These are phyloP conservation scores for Colletotrichum caudatum DNA, from an alignment of 2,329 filamentous ascomycete genomes.

Conservation along the genomic window DNA sequence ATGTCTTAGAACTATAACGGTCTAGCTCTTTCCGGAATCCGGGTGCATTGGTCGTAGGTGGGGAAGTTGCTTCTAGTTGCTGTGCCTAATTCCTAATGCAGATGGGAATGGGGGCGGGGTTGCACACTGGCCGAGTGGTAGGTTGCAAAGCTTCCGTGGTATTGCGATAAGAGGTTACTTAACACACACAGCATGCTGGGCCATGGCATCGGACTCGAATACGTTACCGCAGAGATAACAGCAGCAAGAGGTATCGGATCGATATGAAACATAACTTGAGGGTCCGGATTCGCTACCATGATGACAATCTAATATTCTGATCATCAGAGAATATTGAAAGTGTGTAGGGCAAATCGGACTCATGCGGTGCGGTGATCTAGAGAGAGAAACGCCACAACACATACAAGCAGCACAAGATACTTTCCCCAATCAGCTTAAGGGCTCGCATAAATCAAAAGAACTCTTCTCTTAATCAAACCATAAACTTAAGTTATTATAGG, in stretches of 20 bases:
- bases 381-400: too few species aligned
- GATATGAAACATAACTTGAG: neutral
- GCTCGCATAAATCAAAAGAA: too few species aligned
- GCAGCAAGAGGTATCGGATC: neutral
- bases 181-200: too few species aligned
- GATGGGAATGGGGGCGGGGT: conserved; percentile 37
- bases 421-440: too few species aligned
- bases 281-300: neutral
- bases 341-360: too few species aligned
- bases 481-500: too few species aligned
- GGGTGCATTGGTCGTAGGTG: conserved; percentile 18
- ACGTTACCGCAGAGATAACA: too few species aligned
- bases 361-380: too few species aligned
- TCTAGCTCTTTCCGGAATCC: neutral
- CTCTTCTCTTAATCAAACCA: too few species aligned
- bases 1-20: neutral
- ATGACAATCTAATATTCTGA: neutral
- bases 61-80: conserved; percentile 10
- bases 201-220: neutral
- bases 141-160: neutral
- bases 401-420: too few species aligned
- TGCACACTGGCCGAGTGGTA: neutral
- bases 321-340: neutral
- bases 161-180: conserved; percentile 14
- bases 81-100: neutral